Percentiles rank a stretch among this genome's conserved stretches.
Evolutionary conservation across 2,329 filamentous ascomycete species (phyloP).

Genomic region (Eutypa lata): DNA sequence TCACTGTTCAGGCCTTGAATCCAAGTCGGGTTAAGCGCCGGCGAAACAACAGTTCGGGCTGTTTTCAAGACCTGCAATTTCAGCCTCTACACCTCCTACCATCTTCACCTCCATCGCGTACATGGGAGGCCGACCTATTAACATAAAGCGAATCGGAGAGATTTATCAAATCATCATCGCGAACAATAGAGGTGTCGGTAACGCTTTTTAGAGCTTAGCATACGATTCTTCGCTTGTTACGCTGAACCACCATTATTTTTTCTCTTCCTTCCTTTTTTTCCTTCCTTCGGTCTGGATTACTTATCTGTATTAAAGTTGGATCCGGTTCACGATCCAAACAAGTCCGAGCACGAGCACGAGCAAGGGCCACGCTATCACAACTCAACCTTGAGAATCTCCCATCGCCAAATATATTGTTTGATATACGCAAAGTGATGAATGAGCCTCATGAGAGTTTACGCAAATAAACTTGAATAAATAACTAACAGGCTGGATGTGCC

Average conservation of each 20-base stretch:
- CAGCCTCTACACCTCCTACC: slow-evolving; percentile 9
- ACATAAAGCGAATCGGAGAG: too few species aligned
- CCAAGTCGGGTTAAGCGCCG: neutral
- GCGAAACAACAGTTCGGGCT: neutral
- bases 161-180: neutral
- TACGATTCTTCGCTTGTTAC: too few species aligned
- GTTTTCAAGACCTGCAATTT: slow-evolving; percentile 17
- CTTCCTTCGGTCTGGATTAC: too few species aligned
- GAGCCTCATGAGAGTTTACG: neutral
- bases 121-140: too few species aligned
- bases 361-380: neutral
- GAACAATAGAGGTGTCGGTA: neutral
- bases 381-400: neutral
- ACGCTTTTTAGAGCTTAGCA: too few species aligned
- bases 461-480: neutral
- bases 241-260: too few species aligned
- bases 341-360: neutral
- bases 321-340: neutral
- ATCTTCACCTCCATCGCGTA: neutral
- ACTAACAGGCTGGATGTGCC: neutral
- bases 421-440: neutral
- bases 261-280: too few species aligned
- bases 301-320: too few species aligned
- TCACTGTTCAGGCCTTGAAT: neutral
- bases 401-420: neutral